These are phyloP conservation scores for Gossypium schwendimanii DNA, from an alignment of 441 rosid genomes.

Conservation along the genomic window DNA sequence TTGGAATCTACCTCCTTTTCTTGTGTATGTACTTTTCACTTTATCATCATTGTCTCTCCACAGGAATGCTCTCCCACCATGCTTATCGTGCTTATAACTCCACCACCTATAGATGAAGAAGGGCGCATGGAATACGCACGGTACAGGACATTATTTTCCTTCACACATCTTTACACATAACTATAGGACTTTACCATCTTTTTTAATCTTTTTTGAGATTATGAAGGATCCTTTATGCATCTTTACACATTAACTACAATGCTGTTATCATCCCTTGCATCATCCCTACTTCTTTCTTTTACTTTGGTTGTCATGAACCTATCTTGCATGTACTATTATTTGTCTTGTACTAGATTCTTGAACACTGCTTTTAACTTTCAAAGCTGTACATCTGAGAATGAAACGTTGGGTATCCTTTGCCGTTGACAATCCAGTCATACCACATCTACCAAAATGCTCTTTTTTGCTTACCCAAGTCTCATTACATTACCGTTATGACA, in stretches of 20 bases:
- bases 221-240: not conserved
- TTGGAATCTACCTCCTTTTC: not conserved
- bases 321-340: not conserved
- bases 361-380: not conserved
- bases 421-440: not conserved
- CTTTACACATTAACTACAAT: not conserved
- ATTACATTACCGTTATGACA: not conserved
- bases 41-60: conserved; percentile 15
- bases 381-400: not conserved
- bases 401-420: not conserved
- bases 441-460: not conserved
- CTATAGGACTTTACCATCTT: not conserved
- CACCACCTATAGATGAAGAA: conserved; percentile 75
- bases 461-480: not conserved
- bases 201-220: not conserved
- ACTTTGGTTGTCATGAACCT: not conserved
- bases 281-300: not conserved
- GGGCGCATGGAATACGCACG: conserved; percentile 61
- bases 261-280: not conserved
- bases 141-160: conserved; percentile 26
- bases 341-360: not conserved
- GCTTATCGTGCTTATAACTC: conserved; percentile 69
- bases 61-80: conserved; percentile 64
- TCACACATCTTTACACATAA: not conserved
- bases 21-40: not conserved